Evolutionary conservation across 1,139 yeast genomes (phyloP), one percentile per base, ranked within the genome.

Genomic region (Wickerhamiella infanticola): DNA sequence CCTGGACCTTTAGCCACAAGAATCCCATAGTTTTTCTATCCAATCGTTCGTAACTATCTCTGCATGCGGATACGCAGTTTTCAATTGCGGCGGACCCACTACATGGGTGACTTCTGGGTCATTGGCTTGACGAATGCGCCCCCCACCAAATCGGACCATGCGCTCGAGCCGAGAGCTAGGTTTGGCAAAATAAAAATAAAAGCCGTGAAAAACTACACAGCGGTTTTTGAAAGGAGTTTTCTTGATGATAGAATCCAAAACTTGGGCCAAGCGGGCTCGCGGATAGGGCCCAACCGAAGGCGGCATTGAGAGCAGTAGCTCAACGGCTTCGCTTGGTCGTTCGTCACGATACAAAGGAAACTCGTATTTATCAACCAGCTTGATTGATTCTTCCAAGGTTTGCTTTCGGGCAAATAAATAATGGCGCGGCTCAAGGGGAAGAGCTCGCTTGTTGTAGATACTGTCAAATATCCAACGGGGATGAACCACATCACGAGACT

Each of bases 381-480:
- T 6, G 11, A 7, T 1, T 0, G 48, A 48, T 3, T 7, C 24
- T 3, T 27, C 26, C 9, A 27, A 29, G 5, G 45, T 3, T 2
- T 35, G 51, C 3, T 67, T 63, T 2, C 11, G 26, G 3, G 64
- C 73, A 37, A 50, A 50, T 41, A 73, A 69, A 37, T 80, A 63
- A 55, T 82, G 77, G 7, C 61, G 56, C 0, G 84, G 81, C 53
- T 84, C 94, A 8, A 81, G 54, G 1, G 71, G 72, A 0, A 84
- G 61, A 2, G 78, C 46, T 2, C 56, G 51, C 0, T 62, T 55
- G 24, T 67, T 61, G 11, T 62, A 55, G 3, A 83, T 63, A 54
- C 94, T 77, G 52, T 82, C 86, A 41, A 75, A 65, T 5, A 85
- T 60, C 94, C 95, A 90, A 23, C 62, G 61, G 1, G 94, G 88